Evolutionary conservation across 1,139 yeast species (phyloP), one percentile per base, ranked within the genome.

Genomic region (Debaryomyces sp.): DNA sequence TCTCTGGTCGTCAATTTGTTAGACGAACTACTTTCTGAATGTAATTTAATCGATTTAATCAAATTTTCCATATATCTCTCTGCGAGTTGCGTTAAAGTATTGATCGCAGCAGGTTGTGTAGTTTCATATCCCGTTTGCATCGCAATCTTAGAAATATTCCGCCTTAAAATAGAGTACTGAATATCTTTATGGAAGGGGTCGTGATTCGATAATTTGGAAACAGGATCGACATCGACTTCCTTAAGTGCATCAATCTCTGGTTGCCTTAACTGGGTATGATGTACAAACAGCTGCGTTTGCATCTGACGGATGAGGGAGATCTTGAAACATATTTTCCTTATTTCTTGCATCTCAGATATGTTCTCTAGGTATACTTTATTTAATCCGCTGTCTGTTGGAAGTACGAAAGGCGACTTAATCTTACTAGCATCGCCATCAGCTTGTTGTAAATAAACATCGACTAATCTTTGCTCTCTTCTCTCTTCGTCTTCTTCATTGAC

Each of bases 121-220:
- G 86, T 76, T 68, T 95, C 98, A 71, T 89, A 95, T 0, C 99
- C 99, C 32, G 89, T 86, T 48, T 90, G 89, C 98, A 94, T 94
- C 1, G 90, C 84, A 23, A 95, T 73, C 52, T 91, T 90, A 13
- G 92, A 82, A 1, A 89, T 81, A 42, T 85, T 81, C 55, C 89
- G 82, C 54, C 84, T 77, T 68, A 95, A 68, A 0, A 89, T 84
- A 1, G 84, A 75, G 59, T 78, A 81, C 24, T 90, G 87, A 10
- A 90, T 76, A 2, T 78, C 82, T 22, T 73, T 76, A 48, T 79
- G 77, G 61, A 77, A 72, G 9, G 74, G 68, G 53, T 85, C 89
- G 50, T 90, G 90, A 52, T 85, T 78, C 1, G 84, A 82, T 26
- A 92, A 72, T 53, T 87, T 83, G 0, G 96, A 88, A 22, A 88